Conservation (phyloP, 306 rosid species). For the Canavalia ensiformis region DNA sequence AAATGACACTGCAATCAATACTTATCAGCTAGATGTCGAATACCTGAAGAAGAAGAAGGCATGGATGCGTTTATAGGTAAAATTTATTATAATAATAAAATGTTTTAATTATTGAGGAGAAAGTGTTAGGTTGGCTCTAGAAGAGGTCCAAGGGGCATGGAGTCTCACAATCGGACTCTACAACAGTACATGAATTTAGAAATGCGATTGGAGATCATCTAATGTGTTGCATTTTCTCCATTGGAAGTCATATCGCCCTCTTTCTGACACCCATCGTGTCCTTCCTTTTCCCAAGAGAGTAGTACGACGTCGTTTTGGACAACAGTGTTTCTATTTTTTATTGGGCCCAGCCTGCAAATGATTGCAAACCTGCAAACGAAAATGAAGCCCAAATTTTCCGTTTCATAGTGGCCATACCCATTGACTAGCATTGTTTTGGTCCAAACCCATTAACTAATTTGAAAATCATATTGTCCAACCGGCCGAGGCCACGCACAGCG, state of each 20-base stretch:
- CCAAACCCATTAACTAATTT: no score
- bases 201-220: slow-evolving; percentile 38
- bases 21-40: slow-evolving; percentile 32
- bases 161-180: neutral
- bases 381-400: neutral
- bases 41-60: slow-evolving; percentile 49
- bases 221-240: slow-evolving; percentile 32
- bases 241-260: slow-evolving; percentile 1
- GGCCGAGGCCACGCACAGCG: no score
- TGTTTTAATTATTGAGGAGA: slow-evolving; percentile 16
- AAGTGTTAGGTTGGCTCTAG: slow-evolving; percentile 52
- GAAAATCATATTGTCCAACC: no score
- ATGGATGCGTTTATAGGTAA: slow-evolving; percentile 41
- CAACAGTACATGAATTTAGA: neutral
- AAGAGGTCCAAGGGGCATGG: slow-evolving; percentile 57
- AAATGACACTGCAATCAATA: slow-evolving; percentile 46
- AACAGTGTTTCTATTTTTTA: neutral
- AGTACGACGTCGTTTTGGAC: slow-evolving; percentile 20
- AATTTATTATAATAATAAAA: neutral
- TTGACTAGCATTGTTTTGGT: no score
- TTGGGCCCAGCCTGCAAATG: neutral
- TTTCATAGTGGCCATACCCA: no score
- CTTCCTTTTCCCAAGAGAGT: neutral
- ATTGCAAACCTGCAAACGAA: no score
- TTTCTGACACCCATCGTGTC: neutral